phyloP scores from a whole-genome alignment of 163 green algal genomes.

The Scenedesmus sp. region DNA sequence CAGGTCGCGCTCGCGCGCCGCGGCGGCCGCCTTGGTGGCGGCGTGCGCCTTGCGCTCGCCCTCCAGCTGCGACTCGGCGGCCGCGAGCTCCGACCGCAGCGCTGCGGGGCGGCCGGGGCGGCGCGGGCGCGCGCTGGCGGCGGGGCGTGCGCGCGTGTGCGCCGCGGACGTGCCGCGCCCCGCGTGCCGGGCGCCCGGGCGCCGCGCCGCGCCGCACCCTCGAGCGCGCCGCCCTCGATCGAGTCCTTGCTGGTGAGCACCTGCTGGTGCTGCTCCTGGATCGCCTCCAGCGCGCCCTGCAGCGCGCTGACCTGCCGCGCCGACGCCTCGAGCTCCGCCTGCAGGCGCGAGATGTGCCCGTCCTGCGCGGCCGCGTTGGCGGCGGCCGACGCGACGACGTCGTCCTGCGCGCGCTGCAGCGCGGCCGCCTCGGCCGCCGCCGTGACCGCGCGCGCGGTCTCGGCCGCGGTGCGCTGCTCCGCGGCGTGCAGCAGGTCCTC shows the following conservation, averaged over 20 bases:
- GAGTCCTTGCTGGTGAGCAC: slow-evolving; percentile 51
- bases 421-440: background rate
- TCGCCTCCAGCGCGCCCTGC: slow-evolving; percentile 41
- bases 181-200: background rate
- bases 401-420: slow-evolving; percentile 15
- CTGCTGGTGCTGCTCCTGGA: slow-evolving; percentile 48
- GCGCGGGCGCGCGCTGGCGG: too few species aligned
- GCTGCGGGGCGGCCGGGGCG: slow-evolving; percentile 42
- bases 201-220: slow-evolving; percentile 44
- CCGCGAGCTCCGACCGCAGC: slow-evolving; percentile 66
- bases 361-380: slow-evolving; percentile 33
- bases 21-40: slow-evolving; percentile 43
- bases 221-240: slow-evolving; percentile 54
- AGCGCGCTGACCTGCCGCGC: slow-evolving; percentile 40
- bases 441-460: background rate
- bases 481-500: slow-evolving; percentile 56
- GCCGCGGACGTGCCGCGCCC: background rate
- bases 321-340: slow-evolving; percentile 42
- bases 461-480: slow-evolving; percentile 37
- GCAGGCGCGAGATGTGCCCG: slow-evolving; percentile 15
- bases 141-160: background rate
- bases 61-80: slow-evolving; percentile 68
- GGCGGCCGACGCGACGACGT: slow-evolving; percentile 29
- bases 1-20: slow-evolving; percentile 65
- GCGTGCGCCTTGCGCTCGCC: slow-evolving; percentile 66